Evolutionary conservation across 2,329 filamentous ascomycete genomes (phyloP).

Genomic region (Colletotrichum nymphaeae): DNA sequence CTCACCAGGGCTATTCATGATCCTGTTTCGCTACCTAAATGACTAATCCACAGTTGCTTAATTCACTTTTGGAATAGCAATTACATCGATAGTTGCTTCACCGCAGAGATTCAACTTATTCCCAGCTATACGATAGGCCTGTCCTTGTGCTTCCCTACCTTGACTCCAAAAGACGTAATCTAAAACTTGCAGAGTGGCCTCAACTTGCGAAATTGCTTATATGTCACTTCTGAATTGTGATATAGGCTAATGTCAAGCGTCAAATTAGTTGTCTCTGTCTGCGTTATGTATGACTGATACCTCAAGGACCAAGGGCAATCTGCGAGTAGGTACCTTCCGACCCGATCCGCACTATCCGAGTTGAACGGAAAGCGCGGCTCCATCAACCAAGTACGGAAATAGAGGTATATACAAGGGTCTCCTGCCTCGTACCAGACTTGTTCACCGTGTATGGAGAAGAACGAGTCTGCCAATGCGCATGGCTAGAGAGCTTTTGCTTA

Average conservation of each 20-base stretch:
- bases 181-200: not conserved
- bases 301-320: not conserved
- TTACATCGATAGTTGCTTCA: not conserved
- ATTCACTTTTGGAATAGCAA: not conserved
- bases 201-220: not conserved
- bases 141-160: not conserved
- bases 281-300: not conserved
- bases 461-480: too few species aligned
- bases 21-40: not conserved
- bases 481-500: too few species aligned
- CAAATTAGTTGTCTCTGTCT: not conserved
- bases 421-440: not conserved
- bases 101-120: not conserved
- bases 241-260: not conserved
- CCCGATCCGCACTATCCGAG: not conserved
- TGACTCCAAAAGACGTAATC: not conserved
- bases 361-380: not conserved
- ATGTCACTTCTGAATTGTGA: not conserved
- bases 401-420: not conserved
- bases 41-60: not conserved
- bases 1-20: not conserved
- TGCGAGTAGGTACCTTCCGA: not conserved
- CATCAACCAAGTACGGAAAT: not conserved
- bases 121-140: not conserved
- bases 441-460: not conserved